Conservation (phyloP, 73 alveolate species). For the Durusdinium trenchii region DNA sequence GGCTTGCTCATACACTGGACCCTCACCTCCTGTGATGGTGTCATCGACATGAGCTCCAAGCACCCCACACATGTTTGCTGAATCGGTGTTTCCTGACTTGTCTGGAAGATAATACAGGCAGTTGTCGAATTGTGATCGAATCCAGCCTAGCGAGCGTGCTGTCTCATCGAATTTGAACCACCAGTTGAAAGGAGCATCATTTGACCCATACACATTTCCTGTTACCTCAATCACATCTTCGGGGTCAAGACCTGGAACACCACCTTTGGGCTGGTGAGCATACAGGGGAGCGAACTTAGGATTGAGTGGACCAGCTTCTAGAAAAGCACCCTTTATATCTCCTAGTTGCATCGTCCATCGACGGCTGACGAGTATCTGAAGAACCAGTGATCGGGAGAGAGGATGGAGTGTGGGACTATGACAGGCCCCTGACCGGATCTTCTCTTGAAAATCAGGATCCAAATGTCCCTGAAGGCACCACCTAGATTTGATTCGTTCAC, state of each 20-base stretch:
- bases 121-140: not conserved
- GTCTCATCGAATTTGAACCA: not conserved
- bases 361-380: not conserved
- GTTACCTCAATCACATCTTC: not conserved
- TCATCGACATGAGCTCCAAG: slow-evolving; percentile 20
- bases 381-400: not conserved
- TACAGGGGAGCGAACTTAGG: not conserved
- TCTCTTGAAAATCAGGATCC: not conserved
- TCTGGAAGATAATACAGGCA: not conserved
- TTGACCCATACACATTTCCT: not conserved
- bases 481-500: not conserved
- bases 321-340: not conserved
- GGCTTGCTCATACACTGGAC: not conserved
- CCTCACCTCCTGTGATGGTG: slow-evolving; percentile 22
- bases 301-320: slow-evolving; percentile 7
- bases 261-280: not conserved
- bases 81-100: not conserved
- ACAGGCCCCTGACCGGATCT: not conserved
- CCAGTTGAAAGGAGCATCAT: slow-evolving; percentile 11
- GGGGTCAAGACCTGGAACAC: not conserved
- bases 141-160: not conserved
- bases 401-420: not conserved
- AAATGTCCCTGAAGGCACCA: slow-evolving; percentile 6
- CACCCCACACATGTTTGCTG: not conserved
- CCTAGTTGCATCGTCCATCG: not conserved